phyloP scores from a whole-genome alignment of 257 asterid species.

The Misopates orontium region DNA sequence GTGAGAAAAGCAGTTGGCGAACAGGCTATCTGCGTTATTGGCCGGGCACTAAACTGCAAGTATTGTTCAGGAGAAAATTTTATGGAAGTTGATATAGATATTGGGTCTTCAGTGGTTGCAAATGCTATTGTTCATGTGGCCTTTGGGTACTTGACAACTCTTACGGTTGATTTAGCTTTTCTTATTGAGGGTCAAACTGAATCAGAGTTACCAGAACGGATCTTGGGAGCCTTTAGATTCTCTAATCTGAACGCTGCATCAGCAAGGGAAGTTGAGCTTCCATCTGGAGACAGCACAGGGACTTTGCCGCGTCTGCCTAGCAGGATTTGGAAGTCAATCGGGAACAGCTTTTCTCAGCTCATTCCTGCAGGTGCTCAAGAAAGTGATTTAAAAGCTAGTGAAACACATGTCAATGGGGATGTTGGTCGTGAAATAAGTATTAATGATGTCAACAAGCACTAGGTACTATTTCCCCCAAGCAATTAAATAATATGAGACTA shows the following conservation, averaged over 20 bases:
- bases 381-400: conserved; percentile 29
- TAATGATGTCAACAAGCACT: conserved; percentile 33
- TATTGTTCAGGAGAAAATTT: conserved; percentile 57
- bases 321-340: conserved; percentile 63
- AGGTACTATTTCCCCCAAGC: no score
- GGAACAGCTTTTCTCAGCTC: conserved; percentile 50
- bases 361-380: conserved; percentile 46
- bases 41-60: conserved; percentile 59
- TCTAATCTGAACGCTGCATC: conserved; percentile 55
- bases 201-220: conserved; percentile 73
- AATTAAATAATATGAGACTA: no score
- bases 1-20: conserved; percentile 83
- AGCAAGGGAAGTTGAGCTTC: conserved; percentile 48
- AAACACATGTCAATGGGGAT: conserved; percentile 30
- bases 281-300: conserved; percentile 35
- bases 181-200: conserved; percentile 74
- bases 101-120: conserved; percentile 83
- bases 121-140: conserved; percentile 80
- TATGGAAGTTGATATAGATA: conserved; percentile 72
- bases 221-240: conserved; percentile 80
- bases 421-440: conserved; percentile 28
- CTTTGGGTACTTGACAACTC: conserved; percentile 56
- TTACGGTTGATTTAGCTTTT: conserved; percentile 77
- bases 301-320: conserved; percentile 41
- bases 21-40: conserved; percentile 76